Evolutionary conservation across 2,329 filamentous ascomycete genomes (phyloP).

Genomic region (Aspergillus eucalypticola): DNA sequence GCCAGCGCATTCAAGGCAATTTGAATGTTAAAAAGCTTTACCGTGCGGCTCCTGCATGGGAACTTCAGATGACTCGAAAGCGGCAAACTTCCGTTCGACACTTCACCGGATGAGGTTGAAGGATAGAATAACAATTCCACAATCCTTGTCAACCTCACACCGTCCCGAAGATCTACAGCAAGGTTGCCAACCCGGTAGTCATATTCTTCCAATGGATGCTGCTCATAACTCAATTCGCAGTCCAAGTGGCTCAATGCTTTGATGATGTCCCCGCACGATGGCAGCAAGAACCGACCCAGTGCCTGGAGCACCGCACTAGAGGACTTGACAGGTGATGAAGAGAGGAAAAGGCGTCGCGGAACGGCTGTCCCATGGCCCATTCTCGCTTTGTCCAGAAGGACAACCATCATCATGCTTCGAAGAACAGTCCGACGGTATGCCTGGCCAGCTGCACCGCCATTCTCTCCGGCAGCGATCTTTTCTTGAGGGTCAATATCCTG

Average conservation of each 20-base stretch:
- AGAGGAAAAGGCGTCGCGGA: constrained; percentile 52
- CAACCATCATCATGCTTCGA: constrained; percentile 61
- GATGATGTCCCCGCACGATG: constrained; percentile 59
- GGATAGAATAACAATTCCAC: constrained; percentile 59
- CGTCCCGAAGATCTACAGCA: constrained; percentile 63
- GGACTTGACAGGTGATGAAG: constrained; percentile 56
- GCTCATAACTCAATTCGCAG: constrained; percentile 56
- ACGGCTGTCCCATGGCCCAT: constrained; percentile 31
- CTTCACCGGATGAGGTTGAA: constrained; percentile 28
- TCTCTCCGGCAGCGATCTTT: constrained; percentile 28
- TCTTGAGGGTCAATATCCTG: constrained; percentile 49
- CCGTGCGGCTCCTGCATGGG: constrained; percentile 55
- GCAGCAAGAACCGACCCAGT: constrained; percentile 56
- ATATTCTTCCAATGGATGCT: constrained; percentile 61
- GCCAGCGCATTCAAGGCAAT: constrained; percentile 57
- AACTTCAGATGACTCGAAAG: constrained; percentile 61
- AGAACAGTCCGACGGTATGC: constrained; percentile 58
- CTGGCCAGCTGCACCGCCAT: constrained; percentile 48
- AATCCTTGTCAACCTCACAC: constrained; percentile 59
- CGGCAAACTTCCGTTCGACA: constrained; percentile 42
- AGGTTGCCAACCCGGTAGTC: constrained; percentile 60
- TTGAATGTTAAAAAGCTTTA: constrained; percentile 62
- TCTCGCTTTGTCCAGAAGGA: constrained; percentile 60
- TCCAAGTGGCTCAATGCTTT: constrained; percentile 58
- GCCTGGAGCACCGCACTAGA: constrained; percentile 56